Evolutionary conservation across 2,329 filamentous ascomycete species (phyloP), one percentile per base, ranked within the genome.

Genomic region (Cordyceps javanica): DNA sequence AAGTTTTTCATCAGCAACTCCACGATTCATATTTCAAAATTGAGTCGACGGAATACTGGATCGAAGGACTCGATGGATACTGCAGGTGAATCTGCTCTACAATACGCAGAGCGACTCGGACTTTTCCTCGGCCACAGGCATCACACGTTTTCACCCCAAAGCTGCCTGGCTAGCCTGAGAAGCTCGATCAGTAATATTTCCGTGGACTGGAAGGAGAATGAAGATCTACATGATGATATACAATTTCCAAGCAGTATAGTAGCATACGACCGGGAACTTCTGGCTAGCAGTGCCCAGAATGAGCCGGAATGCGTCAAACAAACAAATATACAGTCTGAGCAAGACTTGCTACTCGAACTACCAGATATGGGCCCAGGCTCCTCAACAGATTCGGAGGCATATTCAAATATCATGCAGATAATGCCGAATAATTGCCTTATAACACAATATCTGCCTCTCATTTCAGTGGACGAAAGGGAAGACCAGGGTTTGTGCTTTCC

Each of bases 361-460:
- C 55, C 55, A 16, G 55, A 44, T 11, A 42, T 57, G 21, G 36
- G 38, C 39, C 14, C 16, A 6, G 16, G 11, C 8, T 32, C 25
- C 3, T 39, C 36, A 16, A 41, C 19, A n/a, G 9, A 39, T 14
- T 25, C 3, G 13, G 25, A 45, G 2, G n/a, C 34, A 3, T 36
- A 10, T 5, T 26, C 16, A 1, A 25, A 21, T 5, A 19, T 38
- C 14, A 21, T 44, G 2, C 23, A 11, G 3, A 14, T 21, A 8
- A 4, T 5, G n/a, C 16, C 26, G 2, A 23, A 9, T 5, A 55
- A 55, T 23, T 63, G 64, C 45, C 52, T 71, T 3, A 50, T 62
- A 4, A 39, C 41, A 0, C 57, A 66, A 39, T 73, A 70, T 68
- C 64, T 73, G 11, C 71, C 71, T 13, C 52, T 73, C 1, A 61